Evolutionary conservation across 805 yeast genomes (phyloP).

Genomic region (Starmera quercuum): DNA sequence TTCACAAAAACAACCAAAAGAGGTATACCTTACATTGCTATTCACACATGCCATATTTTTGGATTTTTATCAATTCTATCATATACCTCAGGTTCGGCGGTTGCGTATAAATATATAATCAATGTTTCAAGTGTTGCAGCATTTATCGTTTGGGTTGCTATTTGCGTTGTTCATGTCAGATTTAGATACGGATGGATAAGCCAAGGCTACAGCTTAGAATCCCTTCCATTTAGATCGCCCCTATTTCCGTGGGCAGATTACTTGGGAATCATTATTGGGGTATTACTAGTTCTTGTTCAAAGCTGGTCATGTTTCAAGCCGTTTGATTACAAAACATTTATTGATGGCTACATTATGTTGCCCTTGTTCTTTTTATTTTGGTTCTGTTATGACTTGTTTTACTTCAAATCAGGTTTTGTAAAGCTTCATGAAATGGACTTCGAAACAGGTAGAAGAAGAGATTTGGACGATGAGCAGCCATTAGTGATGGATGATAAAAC

Average conservation of each 20-base stretch:
- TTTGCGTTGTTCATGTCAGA: constrained; percentile 53
- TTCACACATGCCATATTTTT: constrained; percentile 45
- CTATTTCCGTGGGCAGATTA: constrained; percentile 35
- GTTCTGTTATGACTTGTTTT: constrained; percentile 30
- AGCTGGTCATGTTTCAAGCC: constrained; percentile 45
- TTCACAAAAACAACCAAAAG: constrained; percentile 42
- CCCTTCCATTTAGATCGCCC: constrained; percentile 64
- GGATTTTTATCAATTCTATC: constrained; percentile 59
- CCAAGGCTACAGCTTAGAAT: constrained; percentile 55
- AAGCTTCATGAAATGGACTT: constrained; percentile 38
- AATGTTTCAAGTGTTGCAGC: constrained; percentile 72
- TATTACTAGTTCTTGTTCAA: constrained; percentile 35
- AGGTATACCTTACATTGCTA: constrained; percentile 65
- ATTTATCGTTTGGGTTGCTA: constrained; percentile 62
- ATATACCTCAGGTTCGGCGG: constrained; percentile 39
- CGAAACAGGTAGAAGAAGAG: constrained; percentile 41
- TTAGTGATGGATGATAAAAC: too few relatives aligned
- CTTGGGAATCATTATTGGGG: constrained; percentile 29
- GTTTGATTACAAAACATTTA: constrained; percentile 38
- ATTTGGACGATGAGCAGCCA: constrained; percentile 23
- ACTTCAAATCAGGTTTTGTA: constrained; percentile 32
- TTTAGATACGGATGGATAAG: constrained; percentile 56
- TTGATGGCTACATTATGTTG: constrained; percentile 56
- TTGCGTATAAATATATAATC: constrained; percentile 63
- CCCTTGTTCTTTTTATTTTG: constrained; percentile 46